Evolutionary conservation across 1,284 basidiomycete species (phyloP).

Genomic region (Cryptococcus floricola): DNA sequence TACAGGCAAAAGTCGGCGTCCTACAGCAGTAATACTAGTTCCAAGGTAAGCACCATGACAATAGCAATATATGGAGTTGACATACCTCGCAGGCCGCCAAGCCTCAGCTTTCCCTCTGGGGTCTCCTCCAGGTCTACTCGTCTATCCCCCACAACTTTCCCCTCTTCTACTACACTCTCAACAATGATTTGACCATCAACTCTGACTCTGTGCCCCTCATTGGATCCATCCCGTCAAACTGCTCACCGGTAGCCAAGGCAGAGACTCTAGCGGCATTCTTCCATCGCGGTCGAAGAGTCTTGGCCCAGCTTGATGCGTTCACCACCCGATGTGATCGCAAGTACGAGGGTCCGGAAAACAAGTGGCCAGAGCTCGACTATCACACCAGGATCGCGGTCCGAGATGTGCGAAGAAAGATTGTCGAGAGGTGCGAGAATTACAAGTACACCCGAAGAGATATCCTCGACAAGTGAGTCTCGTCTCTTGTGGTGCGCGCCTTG

Average conservation of each 20-base stretch:
- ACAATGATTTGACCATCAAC: slow-evolving; percentile 44
- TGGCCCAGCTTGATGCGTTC: slow-evolving; percentile 47
- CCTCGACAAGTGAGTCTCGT: slow-evolving; percentile 45
- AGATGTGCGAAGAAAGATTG: slow-evolving; percentile 46
- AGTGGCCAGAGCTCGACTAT: slow-evolving; percentile 40
- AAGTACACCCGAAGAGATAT: slow-evolving; percentile 49
- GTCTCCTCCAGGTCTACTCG: slow-evolving; percentile 37
- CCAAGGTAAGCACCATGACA: neutral
- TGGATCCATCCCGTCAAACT: slow-evolving; percentile 42
- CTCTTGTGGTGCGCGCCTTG: neutral
- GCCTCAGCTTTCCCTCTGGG: slow-evolving; percentile 32
- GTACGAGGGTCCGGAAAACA: slow-evolving; percentile 36
- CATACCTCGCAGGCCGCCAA: slow-evolving; percentile 2
- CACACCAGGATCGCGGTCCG: slow-evolving; percentile 39
- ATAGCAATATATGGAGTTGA: neutral
- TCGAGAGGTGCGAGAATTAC: slow-evolving; percentile 50
- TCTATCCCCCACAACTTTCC: slow-evolving; percentile 39
- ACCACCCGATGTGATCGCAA: slow-evolving; percentile 41
- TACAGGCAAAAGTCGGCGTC: slow-evolving; percentile 17
- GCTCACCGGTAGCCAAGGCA: slow-evolving; percentile 36
- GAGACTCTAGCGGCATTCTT: slow-evolving; percentile 35
- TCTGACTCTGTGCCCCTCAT: slow-evolving; percentile 45
- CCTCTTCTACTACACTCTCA: slow-evolving; percentile 47
- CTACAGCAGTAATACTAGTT: slow-evolving; percentile 9
- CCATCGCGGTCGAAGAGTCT: slow-evolving; percentile 40